Conservation (phyloP, 73 alveolate species). For the Paramecium primaurelia region DNA sequence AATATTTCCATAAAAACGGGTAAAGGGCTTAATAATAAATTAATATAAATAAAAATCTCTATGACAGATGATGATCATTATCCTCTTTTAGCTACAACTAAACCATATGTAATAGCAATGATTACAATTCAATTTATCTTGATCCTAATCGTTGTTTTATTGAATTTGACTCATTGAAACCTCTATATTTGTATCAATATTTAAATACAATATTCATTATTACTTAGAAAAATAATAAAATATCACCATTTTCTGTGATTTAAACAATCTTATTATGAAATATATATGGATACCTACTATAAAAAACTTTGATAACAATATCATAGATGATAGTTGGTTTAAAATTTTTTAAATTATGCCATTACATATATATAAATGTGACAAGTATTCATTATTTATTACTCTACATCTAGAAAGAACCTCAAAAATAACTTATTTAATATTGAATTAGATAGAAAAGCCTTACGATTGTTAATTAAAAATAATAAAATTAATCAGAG, state of each 20-base stretch:
- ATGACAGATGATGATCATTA: not conserved
- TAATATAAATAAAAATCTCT: not conserved
- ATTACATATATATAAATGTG: not conserved
- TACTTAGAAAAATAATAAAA: not conserved
- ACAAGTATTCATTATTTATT: not conserved
- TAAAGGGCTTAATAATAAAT: not conserved
- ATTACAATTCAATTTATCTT: not conserved
- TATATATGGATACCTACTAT: too few species aligned
- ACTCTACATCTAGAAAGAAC: not conserved
- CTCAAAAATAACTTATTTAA: not conserved
- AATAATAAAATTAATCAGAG: not conserved
- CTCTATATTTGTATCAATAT: not conserved
- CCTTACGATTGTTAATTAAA: not conserved
- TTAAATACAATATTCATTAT: not conserved
- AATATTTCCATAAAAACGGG: conserved; percentile 31
- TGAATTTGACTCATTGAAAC: not conserved
- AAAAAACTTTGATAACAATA: too few species aligned
- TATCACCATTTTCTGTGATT: not conserved
- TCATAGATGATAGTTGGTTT: too few species aligned
- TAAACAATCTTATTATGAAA: not conserved
- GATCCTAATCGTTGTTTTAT: not conserved
- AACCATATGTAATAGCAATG: not conserved
- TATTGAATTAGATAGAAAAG: not conserved
- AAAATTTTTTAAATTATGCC: too few species aligned
- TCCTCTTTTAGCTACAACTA: not conserved